Evolutionary conservation across 1,284 basidiomycete species (phyloP).

Genomic region (Pterulicium gracile): DNA sequence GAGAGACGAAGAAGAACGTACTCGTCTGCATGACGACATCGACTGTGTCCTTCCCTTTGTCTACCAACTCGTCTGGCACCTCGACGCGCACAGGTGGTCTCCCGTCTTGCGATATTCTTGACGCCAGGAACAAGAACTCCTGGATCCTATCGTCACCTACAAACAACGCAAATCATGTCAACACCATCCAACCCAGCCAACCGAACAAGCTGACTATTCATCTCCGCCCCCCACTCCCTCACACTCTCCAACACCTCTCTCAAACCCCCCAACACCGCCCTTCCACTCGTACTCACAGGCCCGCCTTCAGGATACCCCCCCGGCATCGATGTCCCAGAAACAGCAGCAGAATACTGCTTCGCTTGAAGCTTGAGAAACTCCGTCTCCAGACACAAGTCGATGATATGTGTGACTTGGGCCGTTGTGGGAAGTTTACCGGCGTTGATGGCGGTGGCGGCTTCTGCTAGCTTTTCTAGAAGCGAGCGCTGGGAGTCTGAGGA

Average conservation of each 20-base stretch:
- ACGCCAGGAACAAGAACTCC: conserved; percentile 26
- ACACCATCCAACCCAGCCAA: neutral
- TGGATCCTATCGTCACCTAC: conserved; percentile 36
- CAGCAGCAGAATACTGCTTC: too few relatives aligned
- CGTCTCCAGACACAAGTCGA: conserved; percentile 23
- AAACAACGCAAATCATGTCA: neutral
- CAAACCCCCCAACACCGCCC: conserved; percentile 21
- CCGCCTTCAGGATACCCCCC: too few relatives aligned
- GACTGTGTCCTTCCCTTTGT: conserved; percentile 12
- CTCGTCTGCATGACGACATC: too few relatives aligned
- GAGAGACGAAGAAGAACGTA: conserved; percentile 1
- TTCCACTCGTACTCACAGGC: conserved; percentile 21
- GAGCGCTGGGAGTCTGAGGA: too few relatives aligned
- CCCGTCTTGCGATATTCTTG: conserved; percentile 13
- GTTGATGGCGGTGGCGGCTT: conserved; percentile 29
- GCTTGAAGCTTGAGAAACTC: conserved; percentile 19
- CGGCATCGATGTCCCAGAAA: too few relatives aligned
- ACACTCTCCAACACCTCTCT: conserved; percentile 25
- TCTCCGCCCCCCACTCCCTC: conserved; percentile 32
- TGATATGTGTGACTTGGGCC: conserved; percentile 26
- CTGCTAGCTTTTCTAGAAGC: conserved; percentile 25
- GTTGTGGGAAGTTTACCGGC: conserved; percentile 39
- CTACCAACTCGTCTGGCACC: conserved; percentile 10
- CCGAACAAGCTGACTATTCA: conserved; percentile 38
- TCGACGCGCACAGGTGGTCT: conserved; percentile 13